Base-by-base conservation (phyloP, 75 land plant genomes). In the Sequoia sempervirens region DNA sequence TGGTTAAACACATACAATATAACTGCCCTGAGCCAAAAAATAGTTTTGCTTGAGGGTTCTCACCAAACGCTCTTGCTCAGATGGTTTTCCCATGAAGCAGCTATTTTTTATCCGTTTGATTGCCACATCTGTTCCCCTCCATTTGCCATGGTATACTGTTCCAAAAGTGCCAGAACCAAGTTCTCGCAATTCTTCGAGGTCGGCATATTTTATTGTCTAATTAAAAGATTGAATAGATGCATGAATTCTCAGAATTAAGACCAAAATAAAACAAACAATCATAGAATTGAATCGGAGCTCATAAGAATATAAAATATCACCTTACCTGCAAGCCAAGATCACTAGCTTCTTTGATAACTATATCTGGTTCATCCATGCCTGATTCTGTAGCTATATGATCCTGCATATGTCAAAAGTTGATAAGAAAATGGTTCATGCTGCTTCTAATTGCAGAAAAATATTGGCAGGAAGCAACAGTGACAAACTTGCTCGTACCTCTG, bases 81-180 rank as follows among this genome's bases (percentile, higher is more conserved):
- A 83, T 45, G 84, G 45, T 28, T 36, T 69, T 58, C 86, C 90
- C 32, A 75, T 78, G 43, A 89, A 89, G 72, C 90, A 89, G 74
- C 90, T 89, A 53, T 85, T 79, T 40, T 89, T 89, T 46, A 89
- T 89, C 30, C 90, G 40, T 47, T 89, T 89, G 47, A 89, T 89
- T 53, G 90, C 90, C 47, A 89, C 90, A 85, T 89, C 90, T 45
- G 90, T 79, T 37, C 90, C 90, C 69, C 89, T 81, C 90, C 90
- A 89, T 75, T 89, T 89, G 17, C 90, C 90, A 85, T 89, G 82
- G 58, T 82, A 89, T 11, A 89, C 90, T 26, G 90, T 89, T 17
- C 90, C 90, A 83, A 84, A 87, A 17, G 90, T 87, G 56, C 90
- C 90, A 58, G 89, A 89, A 18, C 90, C 90, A 50, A 89, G 73